Evolutionary conservation across 495 filamentous ascomycete species (phyloP).

Genomic region (Aspergillus biplanus): DNA sequence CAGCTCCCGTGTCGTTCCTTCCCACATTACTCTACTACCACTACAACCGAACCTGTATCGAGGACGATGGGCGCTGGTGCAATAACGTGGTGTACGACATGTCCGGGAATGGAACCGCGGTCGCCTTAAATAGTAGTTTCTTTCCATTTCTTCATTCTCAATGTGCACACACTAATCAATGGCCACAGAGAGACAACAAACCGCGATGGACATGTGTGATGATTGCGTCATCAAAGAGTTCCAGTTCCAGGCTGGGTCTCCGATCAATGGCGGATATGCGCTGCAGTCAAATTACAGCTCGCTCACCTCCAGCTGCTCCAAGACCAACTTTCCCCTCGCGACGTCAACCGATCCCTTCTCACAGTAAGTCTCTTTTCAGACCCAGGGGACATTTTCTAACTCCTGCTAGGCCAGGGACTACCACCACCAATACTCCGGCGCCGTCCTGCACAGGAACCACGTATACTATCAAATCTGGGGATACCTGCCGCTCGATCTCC

Average conservation of each 20-base stretch:
- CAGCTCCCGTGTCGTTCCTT: neutral
- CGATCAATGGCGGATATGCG: neutral
- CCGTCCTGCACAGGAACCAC: conserved; percentile 8
- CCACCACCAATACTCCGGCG: neutral
- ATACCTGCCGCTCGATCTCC: conserved; percentile 26
- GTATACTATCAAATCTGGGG: conserved; percentile 18
- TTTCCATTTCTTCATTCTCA: neutral
- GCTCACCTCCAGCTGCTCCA: conserved; percentile 13
- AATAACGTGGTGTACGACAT: neutral
- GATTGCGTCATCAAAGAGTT: neutral
- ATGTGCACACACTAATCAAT: neutral
- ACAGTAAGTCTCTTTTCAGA: conserved; percentile 4
- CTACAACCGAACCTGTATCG: neutral
- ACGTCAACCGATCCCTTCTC: conserved; percentile 4
- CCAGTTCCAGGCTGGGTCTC: neutral
- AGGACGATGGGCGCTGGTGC: neutral
- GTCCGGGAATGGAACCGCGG: neutral
- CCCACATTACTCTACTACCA: neutral
- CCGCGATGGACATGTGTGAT: neutral
- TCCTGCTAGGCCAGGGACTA: neutral
- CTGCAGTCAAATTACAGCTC: neutral
- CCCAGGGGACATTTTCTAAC: neutral
- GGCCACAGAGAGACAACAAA: neutral
- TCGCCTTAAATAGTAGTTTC: neutral
- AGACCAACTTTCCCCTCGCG: conserved; percentile 9